Conservation (phyloP, 768 basidiomycete species). For the Rhizopogon rudus region DNA sequence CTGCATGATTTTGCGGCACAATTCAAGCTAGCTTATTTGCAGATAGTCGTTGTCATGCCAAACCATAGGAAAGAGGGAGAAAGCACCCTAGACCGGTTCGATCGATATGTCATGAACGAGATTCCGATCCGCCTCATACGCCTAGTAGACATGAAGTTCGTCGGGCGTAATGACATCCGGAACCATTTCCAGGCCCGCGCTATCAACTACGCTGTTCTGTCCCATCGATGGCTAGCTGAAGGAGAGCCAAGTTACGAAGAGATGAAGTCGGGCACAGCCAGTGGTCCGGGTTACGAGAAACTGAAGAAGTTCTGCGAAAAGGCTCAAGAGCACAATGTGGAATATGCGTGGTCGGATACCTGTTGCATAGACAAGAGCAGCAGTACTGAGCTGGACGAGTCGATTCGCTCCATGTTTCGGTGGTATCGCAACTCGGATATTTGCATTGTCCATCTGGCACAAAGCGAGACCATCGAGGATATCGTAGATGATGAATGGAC, state of each 20-base stretch:
- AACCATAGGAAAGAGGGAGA: too few relatives aligned
- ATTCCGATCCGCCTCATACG: conserved; percentile 22
- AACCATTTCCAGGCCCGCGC: conserved; percentile 9
- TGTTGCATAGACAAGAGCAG: conserved; percentile 11
- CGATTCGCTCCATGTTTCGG: conserved; percentile 11
- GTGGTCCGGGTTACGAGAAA: background rate
- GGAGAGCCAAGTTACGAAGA: background rate
- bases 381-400: conserved; percentile 9
- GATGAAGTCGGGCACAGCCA: background rate
- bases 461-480: too few relatives aligned
- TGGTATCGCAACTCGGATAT: conserved; percentile 10
- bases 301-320: background rate
- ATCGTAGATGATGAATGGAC: background rate
- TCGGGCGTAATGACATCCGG: conserved; percentile 15
- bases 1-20: too few relatives aligned
- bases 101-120: conserved; percentile 19
- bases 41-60: too few relatives aligned
- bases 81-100: conserved; percentile 5
- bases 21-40: too few relatives aligned
- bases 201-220: background rate
- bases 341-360: conserved; percentile 2
- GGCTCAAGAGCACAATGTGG: too few relatives aligned
- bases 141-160: conserved; percentile 14
- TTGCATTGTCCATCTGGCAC: conserved; percentile 4
- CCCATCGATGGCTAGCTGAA: conserved; percentile 2